Evolutionary conservation across 2,329 filamentous ascomycete genomes (phyloP).

Genomic region (Aspergillus sp.): DNA sequence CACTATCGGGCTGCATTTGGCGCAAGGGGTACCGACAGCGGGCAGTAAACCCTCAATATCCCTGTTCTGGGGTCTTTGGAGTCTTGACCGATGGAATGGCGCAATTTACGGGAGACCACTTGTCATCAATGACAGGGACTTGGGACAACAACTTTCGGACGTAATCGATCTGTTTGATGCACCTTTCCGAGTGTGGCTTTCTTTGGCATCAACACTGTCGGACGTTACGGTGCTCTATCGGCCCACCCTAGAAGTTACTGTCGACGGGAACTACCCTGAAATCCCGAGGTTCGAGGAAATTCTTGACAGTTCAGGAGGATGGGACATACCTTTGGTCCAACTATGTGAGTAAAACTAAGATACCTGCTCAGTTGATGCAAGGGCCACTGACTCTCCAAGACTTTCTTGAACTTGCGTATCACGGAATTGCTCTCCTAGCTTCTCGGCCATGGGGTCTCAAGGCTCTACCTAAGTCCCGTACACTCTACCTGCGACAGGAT

Average conservation of each 20-base stretch:
- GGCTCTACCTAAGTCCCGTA: conserved; percentile 6
- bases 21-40: conserved; percentile 5
- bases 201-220: conserved; percentile 8
- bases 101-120: conserved; percentile 21
- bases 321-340: background rate
- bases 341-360: conserved; percentile 2
- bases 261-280: conserved; percentile 9
- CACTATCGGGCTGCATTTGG: conserved; percentile 28
- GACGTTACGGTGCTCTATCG: conserved; percentile 13
- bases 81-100: conserved; percentile 22
- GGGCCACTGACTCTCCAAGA: background rate
- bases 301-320: background rate
- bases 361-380: background rate
- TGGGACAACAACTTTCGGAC: conserved; percentile 12
- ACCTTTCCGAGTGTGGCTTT: conserved; percentile 15
- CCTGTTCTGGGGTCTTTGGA: conserved; percentile 24
- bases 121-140: conserved; percentile 20
- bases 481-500: conserved; percentile 8
- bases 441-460: conserved; percentile 13
- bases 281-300: conserved; percentile 12
- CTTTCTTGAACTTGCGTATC: conserved; percentile 13
- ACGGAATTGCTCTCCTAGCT: conserved; percentile 14
- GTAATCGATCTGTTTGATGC: conserved; percentile 11
- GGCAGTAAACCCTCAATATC: conserved; percentile 1
- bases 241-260: conserved; percentile 6